Conservation (phyloP, 352 stramenopile species). For the Phytophthora melonis region DNA sequence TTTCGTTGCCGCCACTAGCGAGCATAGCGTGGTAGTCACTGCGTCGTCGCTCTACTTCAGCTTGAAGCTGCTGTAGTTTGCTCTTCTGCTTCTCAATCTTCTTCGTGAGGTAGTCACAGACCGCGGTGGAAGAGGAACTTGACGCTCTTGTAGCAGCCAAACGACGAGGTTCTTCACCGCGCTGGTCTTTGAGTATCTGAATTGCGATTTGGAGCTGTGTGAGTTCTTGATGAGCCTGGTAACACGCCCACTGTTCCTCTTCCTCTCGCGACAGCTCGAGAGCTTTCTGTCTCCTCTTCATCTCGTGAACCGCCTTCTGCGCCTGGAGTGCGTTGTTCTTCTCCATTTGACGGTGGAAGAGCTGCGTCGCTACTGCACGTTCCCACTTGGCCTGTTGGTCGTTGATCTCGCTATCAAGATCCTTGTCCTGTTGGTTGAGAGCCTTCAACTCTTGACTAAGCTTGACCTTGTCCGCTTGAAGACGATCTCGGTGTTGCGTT, state of each 20-base stretch:
- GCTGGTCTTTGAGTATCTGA: constrained; percentile 46
- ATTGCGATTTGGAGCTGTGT: constrained; percentile 64
- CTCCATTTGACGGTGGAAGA: constrained; percentile 60
- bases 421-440: constrained; percentile 39
- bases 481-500: constrained; percentile 37
- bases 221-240: constrained; percentile 66
- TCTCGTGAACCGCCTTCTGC: constrained; percentile 38
- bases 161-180: constrained; percentile 15
- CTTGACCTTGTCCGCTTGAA: constrained; percentile 49
- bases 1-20: constrained; percentile 53
- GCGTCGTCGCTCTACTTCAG: constrained; percentile 35
- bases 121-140: constrained; percentile 33
- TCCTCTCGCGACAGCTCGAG: constrained; percentile 63
- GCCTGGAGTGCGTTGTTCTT: constrained; percentile 29
- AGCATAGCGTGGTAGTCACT: constrained; percentile 55
- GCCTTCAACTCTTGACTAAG: constrained; percentile 36
- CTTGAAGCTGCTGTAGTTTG: constrained; percentile 54
- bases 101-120: constrained; percentile 54
- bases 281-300: constrained; percentile 46
- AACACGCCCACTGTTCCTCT: constrained; percentile 65
- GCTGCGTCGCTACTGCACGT: constrained; percentile 55
- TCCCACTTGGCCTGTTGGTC: constrained; percentile 50
- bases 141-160: constrained; percentile 22
- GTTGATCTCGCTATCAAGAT: constrained; percentile 45
- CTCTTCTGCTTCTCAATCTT: constrained; percentile 59